These are phyloP conservation scores for Cicer chorassanicum DNA, from an alignment of 306 rosid genomes.

Conservation along the genomic window DNA sequence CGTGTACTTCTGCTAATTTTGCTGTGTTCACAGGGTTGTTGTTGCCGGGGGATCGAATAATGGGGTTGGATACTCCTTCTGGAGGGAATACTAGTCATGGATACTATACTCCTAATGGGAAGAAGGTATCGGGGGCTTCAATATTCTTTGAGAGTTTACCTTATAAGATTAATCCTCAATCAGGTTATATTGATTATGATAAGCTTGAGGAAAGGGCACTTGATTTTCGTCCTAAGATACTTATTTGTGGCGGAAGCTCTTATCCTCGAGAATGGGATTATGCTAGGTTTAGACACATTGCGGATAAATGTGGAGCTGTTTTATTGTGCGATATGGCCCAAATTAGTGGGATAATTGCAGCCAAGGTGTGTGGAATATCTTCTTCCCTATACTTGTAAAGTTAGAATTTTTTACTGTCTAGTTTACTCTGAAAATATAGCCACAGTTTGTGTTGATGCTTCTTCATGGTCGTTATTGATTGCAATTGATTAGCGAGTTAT, in stretches of 20 bases:
- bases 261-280: constrained; percentile 97
- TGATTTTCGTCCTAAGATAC: constrained; percentile 96
- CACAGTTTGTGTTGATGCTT: constrained; percentile 15
- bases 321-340: constrained; percentile 96
- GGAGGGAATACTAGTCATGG: constrained; percentile 99
- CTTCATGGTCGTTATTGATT: neutral
- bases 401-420: neutral
- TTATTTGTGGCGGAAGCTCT: constrained; percentile 94
- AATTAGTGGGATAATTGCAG: constrained; percentile 87
- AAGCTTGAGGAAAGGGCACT: constrained; percentile 94
- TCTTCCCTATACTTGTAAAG: neutral
- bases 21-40: constrained; percentile 87
- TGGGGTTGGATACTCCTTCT: constrained; percentile 96
- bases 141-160: constrained; percentile 93
- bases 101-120: constrained; percentile 83
- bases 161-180: constrained; percentile 82
- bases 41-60: constrained; percentile 81
- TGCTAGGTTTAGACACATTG: constrained; percentile 82
- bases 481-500: neutral
- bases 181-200: constrained; percentile 83
- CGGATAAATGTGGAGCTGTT: constrained; percentile 89
- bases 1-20: constrained; percentile 92
- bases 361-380: constrained; percentile 72
- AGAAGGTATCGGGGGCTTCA: constrained; percentile 84
- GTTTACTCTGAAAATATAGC: constrained; percentile 25